Conservation (phyloP, 345 rosid species). For the Hibiscus syriacus region DNA sequence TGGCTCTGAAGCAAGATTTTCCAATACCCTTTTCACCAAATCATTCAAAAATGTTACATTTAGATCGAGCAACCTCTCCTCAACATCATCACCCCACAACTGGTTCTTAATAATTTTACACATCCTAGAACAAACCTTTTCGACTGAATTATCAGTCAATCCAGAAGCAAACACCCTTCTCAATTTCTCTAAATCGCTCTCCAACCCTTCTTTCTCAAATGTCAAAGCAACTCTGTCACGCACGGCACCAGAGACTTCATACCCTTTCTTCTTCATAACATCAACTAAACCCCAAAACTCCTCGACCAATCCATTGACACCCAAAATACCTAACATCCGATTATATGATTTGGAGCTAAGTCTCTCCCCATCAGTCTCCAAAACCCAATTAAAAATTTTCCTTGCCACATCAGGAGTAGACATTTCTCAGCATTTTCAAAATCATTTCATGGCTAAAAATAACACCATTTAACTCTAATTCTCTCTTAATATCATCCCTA, state of each 20-base stretch:
- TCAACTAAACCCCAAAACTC: slow-evolving; percentile 76
- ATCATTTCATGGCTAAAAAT: slow-evolving; percentile 52
- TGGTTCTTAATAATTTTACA: slow-evolving; percentile 52
- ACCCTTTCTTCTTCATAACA: slow-evolving; percentile 70
- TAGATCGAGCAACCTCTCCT: slow-evolving; percentile 38
- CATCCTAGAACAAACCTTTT: too few species aligned
- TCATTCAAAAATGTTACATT: too few species aligned
- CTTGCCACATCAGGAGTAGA: slow-evolving; percentile 52
- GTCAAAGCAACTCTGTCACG: slow-evolving; percentile 50
- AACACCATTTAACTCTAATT: slow-evolving; percentile 38
- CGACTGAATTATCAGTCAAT: slow-evolving; percentile 41
- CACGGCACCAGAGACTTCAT: slow-evolving; percentile 50
- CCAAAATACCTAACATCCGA: slow-evolving; percentile 61
- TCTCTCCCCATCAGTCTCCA: slow-evolving; percentile 29
- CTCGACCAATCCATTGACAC: slow-evolving; percentile 48
- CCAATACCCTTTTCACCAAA: too few species aligned
- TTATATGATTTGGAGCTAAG: slow-evolving; percentile 64
- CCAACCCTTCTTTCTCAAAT: slow-evolving; percentile 60
- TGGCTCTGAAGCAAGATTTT: too few species aligned
- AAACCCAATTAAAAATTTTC: slow-evolving; percentile 63
- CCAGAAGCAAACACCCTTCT: slow-evolving; percentile 49
- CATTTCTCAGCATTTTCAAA: slow-evolving; percentile 47
- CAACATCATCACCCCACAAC: slow-evolving; percentile 68
- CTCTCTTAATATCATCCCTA: slow-evolving; percentile 36
- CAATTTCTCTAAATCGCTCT: slow-evolving; percentile 46